Conservation (phyloP, 2,329 filamentous ascomycete genomes). For the Colletotrichum acutatum region DNA sequence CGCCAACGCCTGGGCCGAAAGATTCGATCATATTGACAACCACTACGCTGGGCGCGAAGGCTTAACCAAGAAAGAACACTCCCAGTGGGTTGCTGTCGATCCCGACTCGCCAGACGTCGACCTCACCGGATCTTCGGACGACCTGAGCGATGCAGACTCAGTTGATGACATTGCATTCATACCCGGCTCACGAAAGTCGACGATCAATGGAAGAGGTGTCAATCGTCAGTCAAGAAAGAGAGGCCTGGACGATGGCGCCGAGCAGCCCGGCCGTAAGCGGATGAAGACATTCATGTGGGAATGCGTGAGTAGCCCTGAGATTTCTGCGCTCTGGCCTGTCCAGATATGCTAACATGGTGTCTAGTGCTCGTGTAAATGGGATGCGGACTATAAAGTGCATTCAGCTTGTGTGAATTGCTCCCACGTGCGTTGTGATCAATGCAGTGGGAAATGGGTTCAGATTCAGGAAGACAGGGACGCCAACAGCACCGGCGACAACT, state of each 20-base stretch:
- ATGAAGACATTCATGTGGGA: slow-evolving; percentile 41
- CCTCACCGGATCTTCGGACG: background rate
- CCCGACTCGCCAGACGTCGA: slow-evolving; percentile 34
- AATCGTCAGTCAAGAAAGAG: slow-evolving; percentile 18
- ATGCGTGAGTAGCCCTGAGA: slow-evolving; percentile 42
- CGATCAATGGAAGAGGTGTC: background rate
- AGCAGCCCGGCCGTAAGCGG: slow-evolving; percentile 32
- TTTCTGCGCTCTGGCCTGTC: background rate
- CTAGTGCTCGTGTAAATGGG: slow-evolving; percentile 23
- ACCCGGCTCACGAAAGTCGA: background rate
- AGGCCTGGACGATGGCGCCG: slow-evolving; percentile 27
- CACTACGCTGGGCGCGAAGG: slow-evolving; percentile 69
- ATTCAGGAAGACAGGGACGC: background rate
- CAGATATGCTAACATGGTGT: background rate
- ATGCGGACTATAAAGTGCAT: slow-evolving; percentile 1
- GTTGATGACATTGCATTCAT: background rate
- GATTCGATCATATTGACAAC: slow-evolving; percentile 79
- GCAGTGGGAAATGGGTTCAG: background rate
- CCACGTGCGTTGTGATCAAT: slow-evolving; percentile 19
- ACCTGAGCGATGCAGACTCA: slow-evolving; percentile 17
- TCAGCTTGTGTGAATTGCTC: slow-evolving; percentile 14
- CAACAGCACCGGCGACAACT: background rate
- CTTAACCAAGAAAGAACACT: slow-evolving; percentile 54
- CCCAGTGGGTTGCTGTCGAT: slow-evolving; percentile 64
- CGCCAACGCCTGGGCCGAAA: slow-evolving; percentile 65